Evolutionary conservation across 1,139 yeast genomes (phyloP).

Genomic region (Pichia sp.): DNA sequence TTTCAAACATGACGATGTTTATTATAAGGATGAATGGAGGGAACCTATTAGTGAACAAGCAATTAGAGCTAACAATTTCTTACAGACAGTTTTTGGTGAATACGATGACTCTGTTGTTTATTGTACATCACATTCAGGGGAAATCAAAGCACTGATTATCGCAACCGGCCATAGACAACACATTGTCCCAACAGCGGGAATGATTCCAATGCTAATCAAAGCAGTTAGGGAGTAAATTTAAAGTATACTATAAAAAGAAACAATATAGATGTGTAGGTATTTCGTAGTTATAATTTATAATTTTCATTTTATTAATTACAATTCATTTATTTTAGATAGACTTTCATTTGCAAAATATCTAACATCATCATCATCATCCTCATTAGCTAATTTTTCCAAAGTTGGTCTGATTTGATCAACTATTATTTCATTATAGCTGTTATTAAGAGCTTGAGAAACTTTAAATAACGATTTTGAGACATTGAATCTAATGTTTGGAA

Average conservation of each 20-base stretch:
- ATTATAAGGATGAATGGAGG: conserved; percentile 37
- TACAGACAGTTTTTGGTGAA: conserved; percentile 40
- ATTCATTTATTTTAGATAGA: conserved; percentile 15
- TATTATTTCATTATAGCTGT: conserved; percentile 37
- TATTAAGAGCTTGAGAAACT: conserved; percentile 46
- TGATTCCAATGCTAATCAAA: conserved; percentile 55
- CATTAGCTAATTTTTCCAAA: conserved; percentile 52
- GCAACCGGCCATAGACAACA: conserved; percentile 50
- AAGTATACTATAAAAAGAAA: not conserved
- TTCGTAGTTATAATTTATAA: too few relatives aligned
- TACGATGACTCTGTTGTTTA: conserved; percentile 38
- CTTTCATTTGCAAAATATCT: conserved; percentile 74
- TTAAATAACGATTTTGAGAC: conserved; percentile 78
- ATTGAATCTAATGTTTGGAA: conserved; percentile 92
- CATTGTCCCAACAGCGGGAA: conserved; percentile 57
- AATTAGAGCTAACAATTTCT: conserved; percentile 41
- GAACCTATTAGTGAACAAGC: conserved; percentile 47
- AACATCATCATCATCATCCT: conserved; percentile 83
- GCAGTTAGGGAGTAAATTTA: conserved; percentile 19
- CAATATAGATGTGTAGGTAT: not conserved
- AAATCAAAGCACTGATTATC: conserved; percentile 46
- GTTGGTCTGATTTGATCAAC: conserved; percentile 53
- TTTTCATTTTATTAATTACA: conserved; percentile 5
- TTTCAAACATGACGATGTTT: conserved; percentile 44
- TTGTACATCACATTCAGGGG: conserved; percentile 59